Evolutionary conservation across 257 asterid genomes (phyloP), one percentile per base, ranked within the genome.

Genomic region (Anisodus acutangulus): DNA sequence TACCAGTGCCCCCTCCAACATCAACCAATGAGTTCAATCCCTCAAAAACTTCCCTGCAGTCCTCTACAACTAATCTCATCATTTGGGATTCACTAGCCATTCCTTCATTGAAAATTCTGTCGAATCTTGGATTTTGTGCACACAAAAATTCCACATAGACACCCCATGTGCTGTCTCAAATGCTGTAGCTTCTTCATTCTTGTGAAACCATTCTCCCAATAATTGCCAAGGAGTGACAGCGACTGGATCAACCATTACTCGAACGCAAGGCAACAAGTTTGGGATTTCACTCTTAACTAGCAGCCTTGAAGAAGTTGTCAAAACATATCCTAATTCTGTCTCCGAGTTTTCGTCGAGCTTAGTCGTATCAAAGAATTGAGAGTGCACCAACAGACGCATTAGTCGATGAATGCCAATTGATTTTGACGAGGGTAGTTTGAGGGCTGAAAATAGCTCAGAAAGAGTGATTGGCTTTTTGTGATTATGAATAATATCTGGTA

Each of bases 1-100:
- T 74, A 19, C 86, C 89, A 0, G 80, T 84, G 55, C 91, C 91
- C 8, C 89, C 87, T 15, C 86, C 92, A 4, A 89, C 86, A 41
- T 89, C 90, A 3, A 83, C 78, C 55, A 88, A 47, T 4, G 89
- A 83, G 35, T 66, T 74, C 68, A 89, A 26, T 51, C 90, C 89
- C 6, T 88, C 83, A n/a, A 89, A 87, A 0, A 69, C 89, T 26
- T 85, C 66, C 31, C 22, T 72, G 43, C 90, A 85, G 22, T 87
- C 81, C 15, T 17, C 78, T 2, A 83, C 39, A 12, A 86, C 37
- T 12, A 84, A 3, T 5, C 55, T 41, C 12, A 67, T 83, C 84
- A 89, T 55, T 31, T 19, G 80, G 35, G 90, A 35, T 69, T 86
- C 88, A 17, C 88, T 80, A 13, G 88, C 85, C 92, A 86, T 88